Conservation (phyloP, 106 monocot genomes). For the Allium fistulosum region DNA sequence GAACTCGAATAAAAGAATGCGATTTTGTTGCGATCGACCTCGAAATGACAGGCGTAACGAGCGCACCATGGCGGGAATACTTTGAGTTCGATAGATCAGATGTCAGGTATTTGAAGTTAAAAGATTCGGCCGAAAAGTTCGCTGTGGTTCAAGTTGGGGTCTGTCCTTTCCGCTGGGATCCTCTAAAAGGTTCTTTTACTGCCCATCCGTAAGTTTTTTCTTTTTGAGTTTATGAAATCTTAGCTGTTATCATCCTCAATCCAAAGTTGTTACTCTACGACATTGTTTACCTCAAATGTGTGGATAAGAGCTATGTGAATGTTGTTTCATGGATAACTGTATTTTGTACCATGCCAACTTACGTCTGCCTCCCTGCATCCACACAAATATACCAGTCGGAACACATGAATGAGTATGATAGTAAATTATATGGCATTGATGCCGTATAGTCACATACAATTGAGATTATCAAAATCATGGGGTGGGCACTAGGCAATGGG, state of each 20-base stretch:
- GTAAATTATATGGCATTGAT: too few species aligned
- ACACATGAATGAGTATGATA: too few species aligned
- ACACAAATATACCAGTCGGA: too few species aligned
- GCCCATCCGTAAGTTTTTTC: slow-evolving; percentile 58
- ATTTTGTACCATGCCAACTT: not conserved
- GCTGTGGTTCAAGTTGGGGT: slow-evolving; percentile 82
- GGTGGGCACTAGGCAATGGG: too few species aligned
- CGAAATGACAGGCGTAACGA: slow-evolving; percentile 92
- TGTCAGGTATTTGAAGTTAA: slow-evolving; percentile 81
- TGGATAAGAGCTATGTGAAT: not conserved
- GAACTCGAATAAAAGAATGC: slow-evolving; percentile 37
- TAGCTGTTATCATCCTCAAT: not conserved
- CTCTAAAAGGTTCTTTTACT: slow-evolving; percentile 34
- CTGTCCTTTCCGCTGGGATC: slow-evolving; percentile 91
- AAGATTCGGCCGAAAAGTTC: slow-evolving; percentile 84
- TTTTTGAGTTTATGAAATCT: not conserved
- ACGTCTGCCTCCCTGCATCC: too few species aligned
- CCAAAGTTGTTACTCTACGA: not conserved
- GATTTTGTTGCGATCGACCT: slow-evolving; percentile 89
- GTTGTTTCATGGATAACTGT: not conserved
- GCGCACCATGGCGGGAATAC: slow-evolving; percentile 82
- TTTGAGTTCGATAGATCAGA: slow-evolving; percentile 81
- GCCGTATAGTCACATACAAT: too few species aligned
- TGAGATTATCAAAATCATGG: too few species aligned
- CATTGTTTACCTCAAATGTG: not conserved